Evolutionary conservation across 2,329 filamentous ascomycete species (phyloP), one percentile per base, ranked within the genome.

Genomic region (Didymellaceae sp.): DNA sequence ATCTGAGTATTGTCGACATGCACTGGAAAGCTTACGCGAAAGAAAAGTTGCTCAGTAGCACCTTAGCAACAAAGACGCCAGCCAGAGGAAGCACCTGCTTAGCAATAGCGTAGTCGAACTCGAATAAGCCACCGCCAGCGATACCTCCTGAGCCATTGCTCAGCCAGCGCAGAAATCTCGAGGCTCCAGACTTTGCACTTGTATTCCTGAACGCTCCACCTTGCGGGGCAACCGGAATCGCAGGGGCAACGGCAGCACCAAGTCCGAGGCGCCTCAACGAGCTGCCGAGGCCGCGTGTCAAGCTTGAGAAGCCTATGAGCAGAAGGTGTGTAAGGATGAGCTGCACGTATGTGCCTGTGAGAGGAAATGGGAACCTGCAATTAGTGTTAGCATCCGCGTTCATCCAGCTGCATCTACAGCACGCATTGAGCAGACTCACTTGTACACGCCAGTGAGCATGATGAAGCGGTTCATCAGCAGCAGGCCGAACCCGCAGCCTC

Each of bases 121-220:
- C 80, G 45, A 83, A 78, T 3, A 82, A 59, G 7, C 80, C 79
- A 14, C 79, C 80, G n/a, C 80, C 79, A 24, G 80, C 77, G 53
- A 81, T 80, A 13, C 79, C 78, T 4, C 78, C 77, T 0, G 74
- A 75, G 9, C 75, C 74, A 46, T 71, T 71, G 10, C 63, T 45
- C 54, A 79, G 49, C 72, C 74, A 72, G 39, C 59, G 63, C n/a
- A 54, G 59, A 47, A 75, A 64, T 9, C 57, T 63, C n/a, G 33
- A 48, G n/a, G 59, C 33, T 4, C 57, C 56, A n/a, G 57, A 51
- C 45, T 59, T 65, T 42, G 63, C 67, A 40, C 46, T 60, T 13
- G 47, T 41, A 9, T 58, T 62, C 50, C 68, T 61, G 26, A 66
- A 71, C 6, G 61, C 45, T 54, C 72, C 57, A 47, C 61, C 72